Conservation (phyloP, 75 land plant genomes). For the Pinus albicaulis region DNA sequence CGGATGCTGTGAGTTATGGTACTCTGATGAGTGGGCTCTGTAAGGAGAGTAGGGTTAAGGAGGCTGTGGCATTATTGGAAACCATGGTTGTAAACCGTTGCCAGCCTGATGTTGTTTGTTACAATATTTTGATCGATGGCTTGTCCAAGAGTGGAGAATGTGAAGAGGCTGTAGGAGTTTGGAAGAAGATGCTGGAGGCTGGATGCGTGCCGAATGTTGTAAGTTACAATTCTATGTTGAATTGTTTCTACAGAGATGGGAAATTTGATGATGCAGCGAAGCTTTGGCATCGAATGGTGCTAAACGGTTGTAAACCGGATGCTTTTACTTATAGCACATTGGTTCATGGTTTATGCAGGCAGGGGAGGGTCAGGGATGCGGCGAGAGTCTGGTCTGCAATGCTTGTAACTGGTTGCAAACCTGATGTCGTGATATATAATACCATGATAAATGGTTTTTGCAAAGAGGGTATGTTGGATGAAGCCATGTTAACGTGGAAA, state of each 20-base stretch:
- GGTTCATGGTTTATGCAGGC: constrained; percentile 60
- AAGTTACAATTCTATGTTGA: constrained; percentile 53
- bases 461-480: constrained; percentile 31
- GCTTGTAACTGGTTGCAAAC: constrained; percentile 25
- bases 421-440: constrained; percentile 53
- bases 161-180: constrained; percentile 47
- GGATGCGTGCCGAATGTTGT: constrained; percentile 39
- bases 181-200: constrained; percentile 31
- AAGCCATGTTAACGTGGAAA: constrained; percentile 37
- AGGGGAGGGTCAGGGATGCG: constrained; percentile 50
- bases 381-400: constrained; percentile 29
- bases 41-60: constrained; percentile 43
- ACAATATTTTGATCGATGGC: constrained; percentile 61
- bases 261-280: constrained; percentile 28
- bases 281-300: constrained; percentile 47
- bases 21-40: constrained; percentile 63
- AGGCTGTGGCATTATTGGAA: constrained; percentile 47
- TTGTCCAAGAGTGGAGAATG: constrained; percentile 40
- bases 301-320: constrained; percentile 29
- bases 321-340: constrained; percentile 48
- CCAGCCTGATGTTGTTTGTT: constrained; percentile 47
- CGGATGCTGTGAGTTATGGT: constrained; percentile 49
- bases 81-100: constrained; percentile 48
- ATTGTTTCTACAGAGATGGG: constrained; percentile 38
- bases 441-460: constrained; percentile 59